A percentile compares a stretch with the other conserved stretches of the same genome.
Conservation (phyloP, 192 early-diverging fungal species). For the Coemansia biformis region DNA sequence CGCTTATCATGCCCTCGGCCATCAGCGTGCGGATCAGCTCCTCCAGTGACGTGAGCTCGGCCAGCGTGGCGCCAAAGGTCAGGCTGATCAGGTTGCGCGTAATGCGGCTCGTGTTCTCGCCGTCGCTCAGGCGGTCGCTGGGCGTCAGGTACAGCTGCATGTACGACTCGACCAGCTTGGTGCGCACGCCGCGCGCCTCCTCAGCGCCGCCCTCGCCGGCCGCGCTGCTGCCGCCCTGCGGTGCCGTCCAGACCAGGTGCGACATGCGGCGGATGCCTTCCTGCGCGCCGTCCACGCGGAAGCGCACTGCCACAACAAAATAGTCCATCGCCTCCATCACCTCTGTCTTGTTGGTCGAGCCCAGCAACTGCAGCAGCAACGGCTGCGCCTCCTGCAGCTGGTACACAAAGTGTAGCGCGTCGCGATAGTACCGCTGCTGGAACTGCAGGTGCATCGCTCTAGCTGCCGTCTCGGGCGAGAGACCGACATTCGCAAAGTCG, state of each 20-base stretch:
- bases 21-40: slow-evolving; percentile 79
- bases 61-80: slow-evolving; percentile 78
- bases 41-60: slow-evolving; percentile 93
- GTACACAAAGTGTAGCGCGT: slow-evolving; percentile 82
- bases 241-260: slow-evolving; percentile 86
- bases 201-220: slow-evolving; percentile 40
- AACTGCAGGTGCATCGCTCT: slow-evolving; percentile 52
- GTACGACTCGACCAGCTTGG: slow-evolving; percentile 75
- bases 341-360: slow-evolving; percentile 85
- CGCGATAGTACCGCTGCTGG: slow-evolving; percentile 74
- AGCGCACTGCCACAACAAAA: slow-evolving; percentile 78
- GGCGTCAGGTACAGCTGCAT: slow-evolving; percentile 69
- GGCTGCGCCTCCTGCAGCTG: slow-evolving; percentile 74
- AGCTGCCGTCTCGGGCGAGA: slow-evolving; percentile 52
- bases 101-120: slow-evolving; percentile 53
- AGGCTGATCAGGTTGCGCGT: slow-evolving; percentile 60
- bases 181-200: slow-evolving; percentile 66
- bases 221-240: slow-evolving; percentile 28
- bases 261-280: slow-evolving; percentile 91
- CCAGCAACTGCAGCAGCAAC: slow-evolving; percentile 75
- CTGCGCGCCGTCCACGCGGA: slow-evolving; percentile 75
- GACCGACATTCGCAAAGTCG: slow-evolving; percentile 27
- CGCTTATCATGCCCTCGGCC: slow-evolving; percentile 57
- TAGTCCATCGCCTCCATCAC: slow-evolving; percentile 96
- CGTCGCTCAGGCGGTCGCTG: slow-evolving; percentile 35